Evolutionary conservation across 495 filamentous ascomycete species (phyloP).

Genomic region (Talaromyces trachyspermus): DNA sequence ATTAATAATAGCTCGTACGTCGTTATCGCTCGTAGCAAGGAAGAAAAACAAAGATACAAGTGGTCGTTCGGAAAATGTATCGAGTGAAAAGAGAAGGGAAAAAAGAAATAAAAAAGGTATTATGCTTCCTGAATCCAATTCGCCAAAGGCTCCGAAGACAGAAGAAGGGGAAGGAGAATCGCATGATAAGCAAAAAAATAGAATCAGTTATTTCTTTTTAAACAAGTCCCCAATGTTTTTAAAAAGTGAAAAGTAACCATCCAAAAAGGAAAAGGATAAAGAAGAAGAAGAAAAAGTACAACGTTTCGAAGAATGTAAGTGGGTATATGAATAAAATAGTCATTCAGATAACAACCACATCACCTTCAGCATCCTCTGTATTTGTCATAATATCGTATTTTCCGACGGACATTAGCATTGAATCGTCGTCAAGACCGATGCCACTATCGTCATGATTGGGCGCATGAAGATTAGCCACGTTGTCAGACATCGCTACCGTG

Average conservation of each 20-base stretch:
- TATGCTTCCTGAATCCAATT: neutral
- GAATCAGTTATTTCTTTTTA: too few species aligned
- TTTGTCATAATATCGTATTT: constrained; percentile 46
- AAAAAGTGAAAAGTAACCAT: constrained; percentile 11
- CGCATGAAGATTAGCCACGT: constrained; percentile 23
- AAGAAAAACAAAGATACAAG: neutral
- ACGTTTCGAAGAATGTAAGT: neutral
- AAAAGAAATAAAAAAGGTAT: neutral
- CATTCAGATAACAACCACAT: constrained; percentile 39
- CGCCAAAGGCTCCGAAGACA: constrained; percentile 3
- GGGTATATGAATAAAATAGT: constrained; percentile 4
- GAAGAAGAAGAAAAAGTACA: constrained; percentile 13
- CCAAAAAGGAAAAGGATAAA: constrained; percentile 14
- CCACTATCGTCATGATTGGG: constrained; percentile 42
- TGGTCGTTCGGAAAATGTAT: too few species aligned
- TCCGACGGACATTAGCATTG: constrained; percentile 39
- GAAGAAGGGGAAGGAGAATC: too few species aligned
- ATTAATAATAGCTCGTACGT: constrained; percentile 8
- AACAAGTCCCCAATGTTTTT: too few species aligned
- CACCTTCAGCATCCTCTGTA: constrained; percentile 42
- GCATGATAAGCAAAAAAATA: neutral
- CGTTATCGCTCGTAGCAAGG: constrained; percentile 1
- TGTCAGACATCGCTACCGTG: constrained; percentile 21
- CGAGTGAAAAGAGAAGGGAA: neutral
- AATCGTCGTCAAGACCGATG: constrained; percentile 41